Conservation (phyloP, 169 alveolate genomes). For the Plasmodium cynomolgi region DNA sequence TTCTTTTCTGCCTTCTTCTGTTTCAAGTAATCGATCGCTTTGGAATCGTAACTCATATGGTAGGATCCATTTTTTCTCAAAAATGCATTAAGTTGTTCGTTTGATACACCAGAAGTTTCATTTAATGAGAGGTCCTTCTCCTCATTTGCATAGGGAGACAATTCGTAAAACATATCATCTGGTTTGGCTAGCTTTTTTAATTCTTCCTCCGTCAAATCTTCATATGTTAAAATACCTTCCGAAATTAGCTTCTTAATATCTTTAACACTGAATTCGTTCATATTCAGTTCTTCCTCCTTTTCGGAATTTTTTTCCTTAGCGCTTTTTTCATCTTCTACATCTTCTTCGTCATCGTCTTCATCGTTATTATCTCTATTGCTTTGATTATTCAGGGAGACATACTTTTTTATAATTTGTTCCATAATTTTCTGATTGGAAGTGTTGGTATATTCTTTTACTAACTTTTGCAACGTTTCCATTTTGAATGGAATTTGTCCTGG, state of each 20-base stretch:
- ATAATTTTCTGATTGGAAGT: not conserved
- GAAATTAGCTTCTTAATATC: conserved; percentile 24
- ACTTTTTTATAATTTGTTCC: conserved; percentile 9
- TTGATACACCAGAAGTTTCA: conserved; percentile 40
- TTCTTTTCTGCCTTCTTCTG: conserved; percentile 63
- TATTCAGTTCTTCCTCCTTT: conserved; percentile 3
- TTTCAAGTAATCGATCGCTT: conserved; percentile 37
- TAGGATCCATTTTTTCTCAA: conserved; percentile 30
- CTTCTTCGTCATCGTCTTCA: not conserved
- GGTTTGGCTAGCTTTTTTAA: conserved; percentile 28
- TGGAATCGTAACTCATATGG: conserved; percentile 73
- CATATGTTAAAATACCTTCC: conserved; percentile 30
- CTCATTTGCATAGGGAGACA: conserved; percentile 62
- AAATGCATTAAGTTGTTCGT: conserved; percentile 38
- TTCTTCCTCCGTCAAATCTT: conserved; percentile 58
- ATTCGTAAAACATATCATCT: conserved; percentile 35
- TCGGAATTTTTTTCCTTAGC: not conserved
- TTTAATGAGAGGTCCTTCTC: conserved; percentile 44
- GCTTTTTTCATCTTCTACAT: not conserved
- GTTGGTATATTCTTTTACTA: conserved; percentile 3
- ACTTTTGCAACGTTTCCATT: not conserved
- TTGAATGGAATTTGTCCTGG: conserved; percentile 20
- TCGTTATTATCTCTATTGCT: not conserved
- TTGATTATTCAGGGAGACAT: not conserved
- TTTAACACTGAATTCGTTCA: conserved; percentile 17